Evolutionary conservation across 1,139 yeast species (phyloP), one percentile per base, ranked within the genome.

Genomic region (Pneumocystis wakefieldiae): DNA sequence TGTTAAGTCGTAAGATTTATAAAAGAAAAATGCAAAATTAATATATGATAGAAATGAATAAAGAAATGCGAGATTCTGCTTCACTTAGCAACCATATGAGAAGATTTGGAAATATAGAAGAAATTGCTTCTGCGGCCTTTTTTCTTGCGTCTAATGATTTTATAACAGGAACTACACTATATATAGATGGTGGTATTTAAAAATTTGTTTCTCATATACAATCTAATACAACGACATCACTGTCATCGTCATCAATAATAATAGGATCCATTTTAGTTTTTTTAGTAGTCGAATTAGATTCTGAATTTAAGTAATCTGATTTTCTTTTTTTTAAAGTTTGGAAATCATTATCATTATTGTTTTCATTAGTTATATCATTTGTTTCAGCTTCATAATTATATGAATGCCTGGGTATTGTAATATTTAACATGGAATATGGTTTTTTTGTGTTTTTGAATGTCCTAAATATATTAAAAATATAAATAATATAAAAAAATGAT

Each of bases 1-100:
- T 91, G 88, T 82, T 85, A 0, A 63, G 71, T 2, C 59, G 65
- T 62, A 58, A 41, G 67, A 41, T 17, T 24, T 12, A 53, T 12
- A 1, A 3, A 12, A 12, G 28, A 48, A 48, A 38, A 55, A 37
- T 61, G 7, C 4, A 14, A 55, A 19, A 35, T 48, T 60, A 12
- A 38, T 36, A 12, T 32, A 17, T 10, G 12, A 12, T 70, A 69
- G 14, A 66, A 14, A 68, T 67, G 36, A 60, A 69, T 15, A 58
- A 62, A 3, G 62, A 64, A 10, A 63, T 69, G 60, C 63, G n/a
- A 67, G 70, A 48, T 42, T 64, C 10, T 64, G 63, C 12, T 63
- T 64, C 37, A 68, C 71, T 29, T 2, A 12, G 29, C 24, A 48
- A 48, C 24, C 70, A 73, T 0, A 63, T 69, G 14, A 67, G 70